Evolutionary conservation across 495 filamentous ascomycete genomes (phyloP), one percentile per base, ranked within the genome.

Genomic region (Penicillium desertorum): DNA sequence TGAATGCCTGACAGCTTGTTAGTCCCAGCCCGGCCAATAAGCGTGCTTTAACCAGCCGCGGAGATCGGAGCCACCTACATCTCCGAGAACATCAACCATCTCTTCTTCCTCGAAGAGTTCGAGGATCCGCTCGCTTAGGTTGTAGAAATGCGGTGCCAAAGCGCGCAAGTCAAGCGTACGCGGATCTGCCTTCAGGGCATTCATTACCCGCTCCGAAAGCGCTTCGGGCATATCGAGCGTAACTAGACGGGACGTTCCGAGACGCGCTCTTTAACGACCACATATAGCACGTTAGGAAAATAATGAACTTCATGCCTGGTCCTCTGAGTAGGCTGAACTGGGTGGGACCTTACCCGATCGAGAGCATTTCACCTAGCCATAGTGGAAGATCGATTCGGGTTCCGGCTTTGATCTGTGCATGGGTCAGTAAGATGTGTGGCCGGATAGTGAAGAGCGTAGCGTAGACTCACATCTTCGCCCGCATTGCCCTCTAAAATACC

Each of bases 331-430:
- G 8, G 19, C 32, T 22, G 34, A 12, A 30, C 39, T 19, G 17
- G n/a, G 12, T 25, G 11, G 37, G 45, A 32, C 63, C 67, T 72
- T 70, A 85, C 81, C 87, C 88, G 45, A 96, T 87, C 44, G 91
- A 93, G 27, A 98, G 88, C 82, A 96, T 92, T 74, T 96, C 91
- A 56, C 88, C 91, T n/a, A 98, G 86, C 95, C 95, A 98, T 69
- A 98, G 79, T 36, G 94, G 95, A 1, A 98, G 85, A 55, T 88
- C 84, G 54, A 96, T 77, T 30, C 84, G 83, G 3, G 90, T 91
- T 34, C 89, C 88, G 43, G 86, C 71, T 73, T 90, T 91, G 60
- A 98, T 88, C 84, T 87, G 56, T 43, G 27, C 1, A 30, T 4
- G 5, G 8, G 22, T 42, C 62, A 45, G 62, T 67, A n/a, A 66